Percentiles rank a stretch among this genome's conserved stretches.
Conservation (phyloP, 768 basidiomycete genomes). For the Leccinum sublutescens region DNA sequence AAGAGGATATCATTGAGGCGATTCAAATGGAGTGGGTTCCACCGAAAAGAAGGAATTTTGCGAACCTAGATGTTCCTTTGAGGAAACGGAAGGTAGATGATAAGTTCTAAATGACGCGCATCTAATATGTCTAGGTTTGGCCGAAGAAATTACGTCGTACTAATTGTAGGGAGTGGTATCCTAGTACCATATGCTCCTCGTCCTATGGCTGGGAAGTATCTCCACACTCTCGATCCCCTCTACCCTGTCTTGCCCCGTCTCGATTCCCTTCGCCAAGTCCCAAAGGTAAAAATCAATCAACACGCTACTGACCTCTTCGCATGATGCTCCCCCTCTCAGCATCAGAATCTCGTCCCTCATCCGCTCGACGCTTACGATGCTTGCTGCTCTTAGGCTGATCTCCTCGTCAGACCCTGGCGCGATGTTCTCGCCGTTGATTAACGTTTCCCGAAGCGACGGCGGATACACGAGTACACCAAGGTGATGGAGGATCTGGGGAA, state of each 20-base stretch:
- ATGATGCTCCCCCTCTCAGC: conserved; percentile 22
- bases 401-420: conserved; percentile 64
- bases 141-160: conserved; percentile 5
- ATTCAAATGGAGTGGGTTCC: conserved; percentile 28
- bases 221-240: conserved; percentile 55
- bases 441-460: conserved; percentile 48
- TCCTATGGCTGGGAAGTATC: conserved; percentile 72
- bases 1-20: conserved; percentile 27
- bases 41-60: conserved; percentile 28
- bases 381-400: conserved; percentile 74
- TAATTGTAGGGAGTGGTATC: conserved; percentile 15
- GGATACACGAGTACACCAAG: conserved; percentile 75
- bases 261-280: conserved; percentile 80
- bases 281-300: conserved; percentile 90
- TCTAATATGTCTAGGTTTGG: background rate
- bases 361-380: conserved; percentile 76
- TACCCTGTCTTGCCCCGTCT: conserved; percentile 56
- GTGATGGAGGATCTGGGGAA: conserved; percentile 89
- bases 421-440: conserved; percentile 46
- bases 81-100: conserved; percentile 5
- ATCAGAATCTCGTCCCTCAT: conserved; percentile 58
- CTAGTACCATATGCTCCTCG: conserved; percentile 86
- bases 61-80: conserved; percentile 8
- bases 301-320: conserved; percentile 58
- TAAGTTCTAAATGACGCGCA: background rate